Base-by-base conservation (phyloP, 352 stramenopile genomes). In the Elongisporangium senticosum region DNA sequence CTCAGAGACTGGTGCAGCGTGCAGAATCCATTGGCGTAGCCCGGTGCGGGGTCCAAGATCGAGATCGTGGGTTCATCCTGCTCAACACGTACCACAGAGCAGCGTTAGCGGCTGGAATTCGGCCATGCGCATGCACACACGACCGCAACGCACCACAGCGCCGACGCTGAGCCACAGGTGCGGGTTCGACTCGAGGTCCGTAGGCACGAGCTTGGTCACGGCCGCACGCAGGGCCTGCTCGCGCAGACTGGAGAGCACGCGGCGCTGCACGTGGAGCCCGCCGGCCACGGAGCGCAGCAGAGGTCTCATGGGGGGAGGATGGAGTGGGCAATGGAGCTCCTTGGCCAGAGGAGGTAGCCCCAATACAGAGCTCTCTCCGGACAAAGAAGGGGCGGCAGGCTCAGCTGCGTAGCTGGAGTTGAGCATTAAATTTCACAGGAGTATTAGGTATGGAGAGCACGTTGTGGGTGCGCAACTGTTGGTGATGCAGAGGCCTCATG, bases 31-130 rank as follows among this genome's bases (percentile, higher is more conserved):
- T 69, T 68, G 26, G 77, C 83, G 50, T 93, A 95, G 3, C 83
- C 83, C 0, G 68, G 70, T 7, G 77, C 76, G 4, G 85, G 81
- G 26, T 92, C 72, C 50, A 95, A 51, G 26, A 95, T 95, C 37
- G 85, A 95, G n/a, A 92, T 71, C 0, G 85, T 95, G 21, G 85
- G 79, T 28, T 93, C 83, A 50, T 95, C 75, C 85, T 94, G 48
- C 1, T 26, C 17, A 59, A 15, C n/a, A 48, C 37, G 53, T 8
- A 57, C 47, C 23, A 47, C 15, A 19, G 33, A 43, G 19, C 14
- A 55, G 33, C 20, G 13, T 51, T 22, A 47, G 50, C 49, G 10
- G 28, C 33, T 4, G 33, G 33, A 43, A 43, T 43, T 43, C 33
- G 10, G 33, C 33, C 40, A n/a, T n/a, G 15, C 26, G 21, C n/a